A percentile compares a stretch with the other conserved stretches of the same genome.
phyloP scores from a whole-genome alignment of 345 rosid species.

The Schrenkiella parvula region DNA sequence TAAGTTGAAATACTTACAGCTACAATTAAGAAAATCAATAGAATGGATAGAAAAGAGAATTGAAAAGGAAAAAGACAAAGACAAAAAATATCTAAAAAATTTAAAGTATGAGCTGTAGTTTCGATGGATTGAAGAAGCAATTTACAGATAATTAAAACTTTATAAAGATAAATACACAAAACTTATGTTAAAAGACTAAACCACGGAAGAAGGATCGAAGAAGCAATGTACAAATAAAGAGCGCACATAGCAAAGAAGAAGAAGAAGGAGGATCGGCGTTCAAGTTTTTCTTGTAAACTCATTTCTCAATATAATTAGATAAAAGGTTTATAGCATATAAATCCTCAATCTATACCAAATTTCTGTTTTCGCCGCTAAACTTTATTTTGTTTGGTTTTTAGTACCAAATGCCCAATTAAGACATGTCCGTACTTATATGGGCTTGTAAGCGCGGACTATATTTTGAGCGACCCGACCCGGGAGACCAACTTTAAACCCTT shows the following conservation, averaged over 20 bases:
- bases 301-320: neutral
- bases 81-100: too few species aligned
- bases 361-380: neutral
- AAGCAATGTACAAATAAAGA: neutral
- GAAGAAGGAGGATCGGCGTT: conserved; percentile 14
- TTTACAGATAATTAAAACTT: too few species aligned
- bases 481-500: neutral
- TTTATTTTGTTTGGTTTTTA: neutral
- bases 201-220: too few species aligned
- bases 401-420: neutral
- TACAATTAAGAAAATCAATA: too few species aligned
- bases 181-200: too few species aligned
- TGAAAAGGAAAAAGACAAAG: too few species aligned
- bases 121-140: neutral
- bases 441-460: neutral
- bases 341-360: neutral
- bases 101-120: too few species aligned
- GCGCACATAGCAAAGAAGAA: neutral
- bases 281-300: neutral
- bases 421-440: neutral
- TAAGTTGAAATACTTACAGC: too few species aligned
- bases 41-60: too few species aligned
- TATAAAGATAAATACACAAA: too few species aligned
- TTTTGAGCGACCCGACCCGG: neutral
- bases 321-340: neutral